Evolutionary conservation across 2,329 filamentous ascomycete species (phyloP).

Genomic region (Cytospora schulzeri): DNA sequence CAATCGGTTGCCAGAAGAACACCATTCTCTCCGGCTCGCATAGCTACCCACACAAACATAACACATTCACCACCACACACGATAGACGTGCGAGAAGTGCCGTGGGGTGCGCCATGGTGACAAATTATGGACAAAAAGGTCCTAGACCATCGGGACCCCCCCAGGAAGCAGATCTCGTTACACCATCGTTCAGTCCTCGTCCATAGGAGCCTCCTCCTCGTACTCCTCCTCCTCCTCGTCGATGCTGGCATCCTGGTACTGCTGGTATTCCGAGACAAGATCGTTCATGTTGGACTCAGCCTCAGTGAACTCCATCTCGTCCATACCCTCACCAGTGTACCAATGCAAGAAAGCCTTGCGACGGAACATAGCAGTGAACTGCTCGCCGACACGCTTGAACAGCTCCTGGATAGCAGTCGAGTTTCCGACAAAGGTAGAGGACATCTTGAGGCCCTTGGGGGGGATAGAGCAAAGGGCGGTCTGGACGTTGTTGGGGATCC

Average conservation of each 20-base stretch:
- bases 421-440: conserved; percentile 98
- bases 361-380: conserved; percentile 99
- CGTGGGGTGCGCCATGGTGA: conserved; percentile 25
- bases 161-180: conserved; percentile 20
- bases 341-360: conserved; percentile 99
- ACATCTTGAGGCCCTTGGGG: conserved; percentile 98
- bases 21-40: conserved; percentile 21
- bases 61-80: conserved; percentile 22
- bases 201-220: conserved; percentile 77
- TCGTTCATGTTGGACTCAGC: conserved; percentile 99
- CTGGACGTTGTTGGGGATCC: conserved; percentile 99
- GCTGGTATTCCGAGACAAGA: conserved; percentile 98
- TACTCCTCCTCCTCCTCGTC: conserved; percentile 98
- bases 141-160: conserved; percentile 23
- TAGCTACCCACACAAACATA: conserved; percentile 21
- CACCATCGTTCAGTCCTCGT: conserved; percentile 56
- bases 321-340: conserved; percentile 99
- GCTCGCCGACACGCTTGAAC: conserved; percentile 99
- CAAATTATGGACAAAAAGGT: conserved; percentile 19
- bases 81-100: conserved; percentile 15
- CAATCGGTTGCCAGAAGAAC: conserved; percentile 24
- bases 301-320: conserved; percentile 99
- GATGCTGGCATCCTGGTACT: conserved; percentile 98
- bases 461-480: conserved; percentile 99
- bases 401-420: conserved; percentile 99